phyloP scores from a whole-genome alignment of 352 stramenopile species.

The Phytopythium delawarense region DNA sequence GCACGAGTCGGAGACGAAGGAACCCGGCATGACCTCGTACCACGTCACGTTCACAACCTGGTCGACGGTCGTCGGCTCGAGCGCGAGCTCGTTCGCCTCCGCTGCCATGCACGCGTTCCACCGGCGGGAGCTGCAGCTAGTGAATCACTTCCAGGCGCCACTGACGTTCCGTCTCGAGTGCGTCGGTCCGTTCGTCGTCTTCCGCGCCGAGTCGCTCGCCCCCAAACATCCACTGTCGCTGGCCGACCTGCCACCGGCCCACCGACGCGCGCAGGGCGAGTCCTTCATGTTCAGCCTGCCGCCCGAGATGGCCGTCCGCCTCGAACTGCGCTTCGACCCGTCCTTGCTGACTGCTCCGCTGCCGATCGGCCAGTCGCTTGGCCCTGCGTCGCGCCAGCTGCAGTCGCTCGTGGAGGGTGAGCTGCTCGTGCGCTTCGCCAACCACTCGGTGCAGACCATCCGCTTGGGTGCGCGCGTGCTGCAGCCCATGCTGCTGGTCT shows the following conservation, averaged over 20 bases:
- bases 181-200: constrained; percentile 54
- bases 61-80: constrained; percentile 29
- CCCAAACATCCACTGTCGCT: constrained; percentile 55
- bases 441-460: constrained; percentile 58
- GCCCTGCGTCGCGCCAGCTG: constrained; percentile 12
- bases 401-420: constrained; percentile 33
- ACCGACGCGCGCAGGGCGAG: constrained; percentile 55
- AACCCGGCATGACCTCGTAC: constrained; percentile 11
- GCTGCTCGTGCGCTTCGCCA: constrained; percentile 66
- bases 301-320: constrained; percentile 59
- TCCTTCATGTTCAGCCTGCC: constrained; percentile 67
- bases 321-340: constrained; percentile 60
- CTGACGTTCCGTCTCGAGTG: constrained; percentile 72
- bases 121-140: constrained; percentile 42
- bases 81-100: constrained; percentile 1
- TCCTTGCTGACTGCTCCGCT: constrained; percentile 3
- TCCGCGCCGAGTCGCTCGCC: constrained; percentile 57
- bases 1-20: not conserved
- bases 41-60: constrained; percentile 77
- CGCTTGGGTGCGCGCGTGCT: constrained; percentile 40
- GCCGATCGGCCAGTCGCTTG: not conserved
- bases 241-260: constrained; percentile 43
- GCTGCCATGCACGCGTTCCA: constrained; percentile 41
- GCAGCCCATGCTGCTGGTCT: constrained; percentile 50
- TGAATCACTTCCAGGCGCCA: constrained; percentile 53